Conservation (phyloP, 1,284 basidiomycete species). For the Xerocomus nothofagi region DNA sequence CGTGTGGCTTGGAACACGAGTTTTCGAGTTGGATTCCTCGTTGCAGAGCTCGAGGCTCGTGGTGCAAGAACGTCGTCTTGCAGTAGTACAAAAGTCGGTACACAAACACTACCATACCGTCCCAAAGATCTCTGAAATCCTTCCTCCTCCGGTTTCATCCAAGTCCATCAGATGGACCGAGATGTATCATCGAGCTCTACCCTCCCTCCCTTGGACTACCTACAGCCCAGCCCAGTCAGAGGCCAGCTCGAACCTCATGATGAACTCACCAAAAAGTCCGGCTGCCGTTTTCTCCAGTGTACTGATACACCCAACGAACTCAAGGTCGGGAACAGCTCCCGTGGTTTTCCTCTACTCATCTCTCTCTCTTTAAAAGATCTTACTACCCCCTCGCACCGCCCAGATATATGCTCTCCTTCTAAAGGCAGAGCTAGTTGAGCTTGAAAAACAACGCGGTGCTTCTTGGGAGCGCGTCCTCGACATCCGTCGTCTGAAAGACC, state of each 20-base stretch:
- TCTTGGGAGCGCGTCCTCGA: slow-evolving; percentile 67
- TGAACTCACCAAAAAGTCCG: slow-evolving; percentile 45
- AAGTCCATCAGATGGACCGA: slow-evolving; percentile 21
- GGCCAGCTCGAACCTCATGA: slow-evolving; percentile 69
- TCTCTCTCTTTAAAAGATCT: slow-evolving; percentile 46
- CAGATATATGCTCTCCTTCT: slow-evolving; percentile 65
- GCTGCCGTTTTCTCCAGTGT: slow-evolving; percentile 70
- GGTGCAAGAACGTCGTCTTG: not conserved
- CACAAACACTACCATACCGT: slow-evolving; percentile 26
- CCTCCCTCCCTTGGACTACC: slow-evolving; percentile 48
- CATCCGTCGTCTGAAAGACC: slow-evolving; percentile 73
- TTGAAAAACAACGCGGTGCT: slow-evolving; percentile 52
- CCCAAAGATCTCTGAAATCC: no score
- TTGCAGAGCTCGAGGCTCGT: not conserved
- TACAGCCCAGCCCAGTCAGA: slow-evolving; percentile 62
- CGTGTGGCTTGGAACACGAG: no score
- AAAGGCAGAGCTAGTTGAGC: slow-evolving; percentile 57
- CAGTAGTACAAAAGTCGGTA: slow-evolving; percentile 30
- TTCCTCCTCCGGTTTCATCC: not conserved
- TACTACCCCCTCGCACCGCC: slow-evolving; percentile 69
- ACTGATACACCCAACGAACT: slow-evolving; percentile 74
- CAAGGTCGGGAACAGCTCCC: slow-evolving; percentile 44
- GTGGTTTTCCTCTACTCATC: slow-evolving; percentile 10
- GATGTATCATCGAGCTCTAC: slow-evolving; percentile 27
- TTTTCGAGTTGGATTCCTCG: no score